Conservation (phyloP, 306 rosid genomes). For the Erythrophleum fordii region DNA sequence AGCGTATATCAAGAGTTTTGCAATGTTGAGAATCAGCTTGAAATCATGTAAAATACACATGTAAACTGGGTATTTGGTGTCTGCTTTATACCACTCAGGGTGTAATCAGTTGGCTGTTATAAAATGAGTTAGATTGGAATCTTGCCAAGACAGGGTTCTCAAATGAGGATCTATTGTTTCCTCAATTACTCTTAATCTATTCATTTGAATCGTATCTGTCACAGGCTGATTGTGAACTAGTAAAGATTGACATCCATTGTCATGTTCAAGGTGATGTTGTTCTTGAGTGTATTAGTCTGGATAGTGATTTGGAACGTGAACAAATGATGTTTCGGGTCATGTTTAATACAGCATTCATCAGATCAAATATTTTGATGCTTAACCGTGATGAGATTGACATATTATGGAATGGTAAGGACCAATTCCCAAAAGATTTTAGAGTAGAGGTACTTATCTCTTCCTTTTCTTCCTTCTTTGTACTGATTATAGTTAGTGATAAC, state of each 20-base stretch:
- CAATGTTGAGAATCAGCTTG: not conserved
- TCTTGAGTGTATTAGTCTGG: conserved; percentile 91
- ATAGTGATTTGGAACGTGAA: conserved; percentile 80
- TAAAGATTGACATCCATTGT: conserved; percentile 93
- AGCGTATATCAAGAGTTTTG: conserved; percentile 16
- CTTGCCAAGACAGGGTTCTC: conserved; percentile 31
- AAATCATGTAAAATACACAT: conserved; percentile 17
- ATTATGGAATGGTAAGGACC: conserved; percentile 80
- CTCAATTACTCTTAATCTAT: conserved; percentile 13
- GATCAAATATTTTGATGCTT: conserved; percentile 96
- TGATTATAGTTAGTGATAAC: conserved; percentile 21
- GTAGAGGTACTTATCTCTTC: conserved; percentile 75
- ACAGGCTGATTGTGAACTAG: conserved; percentile 86
- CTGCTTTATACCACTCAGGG: not conserved
- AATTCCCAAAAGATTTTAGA: conserved; percentile 84
- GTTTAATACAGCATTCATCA: conserved; percentile 96
- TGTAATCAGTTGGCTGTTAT: not conserved
- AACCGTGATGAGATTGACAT: conserved; percentile 91
- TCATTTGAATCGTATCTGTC: conserved; percentile 37
- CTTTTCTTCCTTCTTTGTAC: conserved; percentile 20
- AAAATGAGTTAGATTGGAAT: conserved; percentile 9
- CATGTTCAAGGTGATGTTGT: conserved; percentile 97
- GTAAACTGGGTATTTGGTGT: conserved; percentile 12
- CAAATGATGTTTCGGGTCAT: conserved; percentile 93
- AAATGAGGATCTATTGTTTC: conserved; percentile 24